Base-by-base conservation (phyloP, 306 rosid genomes). In the Prunus dulcis region DNA sequence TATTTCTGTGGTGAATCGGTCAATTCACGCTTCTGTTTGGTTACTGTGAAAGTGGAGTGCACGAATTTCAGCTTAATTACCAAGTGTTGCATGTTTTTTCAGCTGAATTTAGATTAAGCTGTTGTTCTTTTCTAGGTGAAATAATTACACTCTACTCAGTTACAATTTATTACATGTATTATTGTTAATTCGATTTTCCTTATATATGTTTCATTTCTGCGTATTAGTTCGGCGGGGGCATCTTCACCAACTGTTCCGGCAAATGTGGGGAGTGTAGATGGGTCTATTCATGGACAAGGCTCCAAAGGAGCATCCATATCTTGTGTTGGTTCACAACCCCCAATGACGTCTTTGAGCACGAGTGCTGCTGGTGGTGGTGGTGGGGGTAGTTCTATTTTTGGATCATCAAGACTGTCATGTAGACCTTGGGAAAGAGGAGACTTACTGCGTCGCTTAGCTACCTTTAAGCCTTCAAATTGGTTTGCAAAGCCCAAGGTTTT, bases 351-450 rank as follows among this genome's bases (percentile, higher is more conserved):
- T 63, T 81, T 90, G 83, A 88, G 97, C 90, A 92, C 96, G 11
- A 92, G 96, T 78, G 93, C 87, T 72, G 93, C 85, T 72, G 99
- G 66, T 43, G 77, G 69, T 43, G 77, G 69, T 0, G 77, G 77
- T 25, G 55, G 28, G 12, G 69, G 57, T 10, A 73, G 93, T 70
- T 90, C 94, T 70, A 80, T 89, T 67, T 91, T 93, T 67, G 93
- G 93, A 78, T 89, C 94, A 23, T 91, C 97, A 38, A 86, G 89
- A 72, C 86, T 83, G 64, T 92, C 96, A 3, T 95, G 98, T 84
- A 88, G 98, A 73, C 99, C 99, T 50, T 96, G 98, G 98, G 99
- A 96, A 84, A 86, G 99, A 84, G 99, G 97, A 73, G 99, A 96
- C 88, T 86, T 96, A 75, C 79, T 92, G 70, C 91, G 98, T 87